Evolutionary conservation across 2,329 filamentous ascomycete genomes (phyloP), one percentile per base, ranked within the genome.

Genomic region (Fusarium euwallaceae): DNA sequence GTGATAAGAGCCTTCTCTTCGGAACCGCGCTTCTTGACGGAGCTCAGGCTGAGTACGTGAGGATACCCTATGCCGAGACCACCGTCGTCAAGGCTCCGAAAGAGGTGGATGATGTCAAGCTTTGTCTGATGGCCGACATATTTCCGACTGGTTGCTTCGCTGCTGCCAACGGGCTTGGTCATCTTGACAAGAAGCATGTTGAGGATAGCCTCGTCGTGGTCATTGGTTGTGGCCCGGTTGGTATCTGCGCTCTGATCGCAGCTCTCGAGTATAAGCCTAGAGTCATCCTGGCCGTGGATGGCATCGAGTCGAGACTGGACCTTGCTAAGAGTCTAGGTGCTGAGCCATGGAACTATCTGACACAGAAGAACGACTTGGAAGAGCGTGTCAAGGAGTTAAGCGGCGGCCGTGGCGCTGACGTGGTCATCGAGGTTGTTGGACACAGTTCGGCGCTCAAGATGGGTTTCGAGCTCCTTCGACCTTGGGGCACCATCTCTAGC

Each of bases 391-490:
- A 91, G 78, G 92, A 94, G 75, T 87, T 92, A 48, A 95, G 93
- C 0, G 87, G 92, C 11, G 94, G 94, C 2, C 87, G 95, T n/a
- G 95, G 95, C 9, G 95, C 94, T 9, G 95, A 97, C 83, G 90
- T 93, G 2, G 91, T 95, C 3, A 91, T 97, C 74, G 92, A 94
- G 81, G 91, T 93, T 5, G 92, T 94, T 17, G 92, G 92, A 0
- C 83, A 92, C 71, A 92, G 89, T 69, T 88, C 89, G 41, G 92
- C 92, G 4, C 81, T 94, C 78, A 88, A 86, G 76, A 92, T 90
- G 64, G 92, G 88, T 0, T 94, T 91, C 80, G 91, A 94, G 43
- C 62, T 74, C 16, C 78, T 94, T 64, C 86, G 92, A 51, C 92
- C 92, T 1, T 94, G 89, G 85, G 92, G 92, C 2, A 88, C 87